Evolutionary conservation across 2,329 filamentous ascomycete species (phyloP), one percentile per base, ranked within the genome.

Genomic region (Colletotrichum sp.): DNA sequence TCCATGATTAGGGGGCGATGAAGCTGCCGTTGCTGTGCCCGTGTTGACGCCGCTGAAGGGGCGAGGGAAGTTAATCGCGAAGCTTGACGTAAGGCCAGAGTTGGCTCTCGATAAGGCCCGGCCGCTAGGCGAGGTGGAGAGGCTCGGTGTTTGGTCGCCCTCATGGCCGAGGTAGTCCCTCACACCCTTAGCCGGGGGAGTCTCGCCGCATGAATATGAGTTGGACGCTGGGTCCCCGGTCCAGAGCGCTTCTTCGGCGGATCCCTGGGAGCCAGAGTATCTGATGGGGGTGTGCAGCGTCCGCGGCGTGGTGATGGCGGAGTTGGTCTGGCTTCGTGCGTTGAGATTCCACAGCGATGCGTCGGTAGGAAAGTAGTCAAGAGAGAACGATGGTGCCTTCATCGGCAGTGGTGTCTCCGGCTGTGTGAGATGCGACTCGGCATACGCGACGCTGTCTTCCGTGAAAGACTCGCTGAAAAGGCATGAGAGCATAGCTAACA

Each of bases 401-500:
- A 93, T 88, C 4, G 91, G 89, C 16, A 94, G 84, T 9, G 92
- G 92, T 30, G 90, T 93, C 78, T 93, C 90, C 8, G 91, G 88
- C 71, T 91, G 89, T 0, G 89, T 87, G 68, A 92, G 84, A 72
- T 88, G 88, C 3, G 89, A 88, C 77, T 91, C 91, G 19, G 88
- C 87, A 78, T 92, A 92, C 6, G 91, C 89, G 28, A 91, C 86
- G 65, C 87, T 87, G 74, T 92, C 88, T 59, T 90, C 86, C 1
- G 89, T 85, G 15, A 88, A 87, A 1, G 91, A 88, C 67, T 94
- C 92, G 78, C 90, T 91, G 80, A 94, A 94, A 73, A 94, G 90
- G 81, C 93, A 94, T 2, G 92, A 93, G 32, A 94, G 86, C 91
- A 94, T 94, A 11, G 92, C 93, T 69, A 94, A 81, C 93, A 94